Percentiles rank a stretch among this genome's conserved stretches.
phyloP scores from a whole-genome alignment of 2,329 filamentous ascomycete genomes.

The Pyrenochaeta sp. region DNA sequence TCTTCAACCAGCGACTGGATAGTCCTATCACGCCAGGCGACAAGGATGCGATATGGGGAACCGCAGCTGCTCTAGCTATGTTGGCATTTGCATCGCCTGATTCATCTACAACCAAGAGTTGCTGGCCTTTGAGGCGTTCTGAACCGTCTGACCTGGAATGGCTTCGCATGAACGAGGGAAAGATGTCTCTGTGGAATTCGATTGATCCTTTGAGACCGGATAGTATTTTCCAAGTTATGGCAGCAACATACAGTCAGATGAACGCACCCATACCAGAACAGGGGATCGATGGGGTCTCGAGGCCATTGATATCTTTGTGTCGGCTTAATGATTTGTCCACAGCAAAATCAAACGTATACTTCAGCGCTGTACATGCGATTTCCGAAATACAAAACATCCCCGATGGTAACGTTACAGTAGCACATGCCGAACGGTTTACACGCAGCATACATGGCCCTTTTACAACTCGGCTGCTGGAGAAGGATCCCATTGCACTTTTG shows the following conservation, averaged over 20 bases:
- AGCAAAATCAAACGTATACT: not conserved
- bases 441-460: constrained; percentile 3
- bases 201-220: not conserved
- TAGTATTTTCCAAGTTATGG: constrained; percentile 1
- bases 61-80: constrained; percentile 3
- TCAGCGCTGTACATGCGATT: constrained; percentile 1
- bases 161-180: constrained; percentile 1
- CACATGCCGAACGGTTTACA: not conserved
- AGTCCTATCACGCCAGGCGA: not conserved
- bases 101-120: not conserved
- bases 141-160: constrained; percentile 1
- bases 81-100: constrained; percentile 2
- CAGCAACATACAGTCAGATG: constrained; percentile 1
- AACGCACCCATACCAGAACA: not conserved
- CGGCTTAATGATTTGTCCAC: not conserved
- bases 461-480: not conserved
- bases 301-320: not conserved
- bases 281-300: constrained; percentile 1
- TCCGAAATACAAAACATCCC: not conserved
- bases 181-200: constrained; percentile 2
- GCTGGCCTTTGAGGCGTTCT: not conserved
- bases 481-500: constrained; percentile 2
- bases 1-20: constrained; percentile 1
- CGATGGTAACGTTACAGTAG: constrained; percentile 1
- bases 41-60: constrained; percentile 4